Base-by-base conservation (phyloP, 306 rosid genomes). In the Medicago truncatula region DNA sequence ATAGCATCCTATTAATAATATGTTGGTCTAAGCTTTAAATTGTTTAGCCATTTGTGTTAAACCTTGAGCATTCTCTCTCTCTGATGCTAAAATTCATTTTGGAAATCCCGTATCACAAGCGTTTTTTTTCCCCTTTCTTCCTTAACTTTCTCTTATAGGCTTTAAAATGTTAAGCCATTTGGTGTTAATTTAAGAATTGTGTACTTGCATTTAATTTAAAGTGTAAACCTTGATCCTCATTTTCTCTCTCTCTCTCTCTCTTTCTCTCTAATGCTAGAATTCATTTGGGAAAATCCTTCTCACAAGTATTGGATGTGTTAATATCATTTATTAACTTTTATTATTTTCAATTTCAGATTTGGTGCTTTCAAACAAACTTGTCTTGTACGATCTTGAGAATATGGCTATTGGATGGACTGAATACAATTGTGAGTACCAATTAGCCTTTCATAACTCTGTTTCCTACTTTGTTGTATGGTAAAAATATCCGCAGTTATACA, bases 341-440 rank as follows among this genome's bases (percentile, higher is more conserved):
- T 81, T 75, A 44, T 81, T 84, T 83, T 54, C 71, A 74, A 67
- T 77, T 80, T 71, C 93, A 92, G 96, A 89, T 88, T 71, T 92
- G 86, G 90, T 88, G 58, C 93, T 92, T 57, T 88, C 97, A 31
- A 92, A 92, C 83, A 92, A 81, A 84, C 81, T 92, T 15, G 88
- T 92, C 41, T 2, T 89, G 62, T 92, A 89, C 25, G 97, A 92
- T 81, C 90, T 89, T 67, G 93, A 85, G 79, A 85, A 86, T 74
- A 85, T 88, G 84, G 77, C 59, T 64, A 77, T 92, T 58, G 97
- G 97, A 59, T 92, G 97, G 97, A 76, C 88, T 0, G 90, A 88
- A 40, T 86, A 83, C 81, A 88, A 92, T 78, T 92, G 97, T 92
- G 83, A 92, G 97, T 91, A 80, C 67, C 62, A 14, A 47, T 12